Evolutionary conservation across 129 eudicot species (phyloP).

Genomic region (Artemisia annua): DNA sequence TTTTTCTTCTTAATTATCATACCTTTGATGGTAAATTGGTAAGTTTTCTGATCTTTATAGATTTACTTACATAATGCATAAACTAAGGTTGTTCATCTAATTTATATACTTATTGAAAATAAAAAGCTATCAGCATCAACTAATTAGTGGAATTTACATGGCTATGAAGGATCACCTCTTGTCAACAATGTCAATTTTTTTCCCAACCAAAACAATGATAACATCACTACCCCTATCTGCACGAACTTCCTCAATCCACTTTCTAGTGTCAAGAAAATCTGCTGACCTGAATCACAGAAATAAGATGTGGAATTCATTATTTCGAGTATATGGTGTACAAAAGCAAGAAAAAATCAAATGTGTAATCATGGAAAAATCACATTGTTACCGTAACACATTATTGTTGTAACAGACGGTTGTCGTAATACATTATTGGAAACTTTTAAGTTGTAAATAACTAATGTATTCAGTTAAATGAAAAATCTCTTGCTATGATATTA

Average conservation of each 20-base stretch:
- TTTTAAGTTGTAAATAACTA: no score
- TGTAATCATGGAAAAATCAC: not conserved
- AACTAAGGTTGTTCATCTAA: not conserved
- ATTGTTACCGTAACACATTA: no score
- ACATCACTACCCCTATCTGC: constrained; percentile 59
- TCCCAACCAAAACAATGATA: constrained; percentile 48
- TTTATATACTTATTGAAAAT: not conserved
- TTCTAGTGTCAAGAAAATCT: constrained; percentile 44
- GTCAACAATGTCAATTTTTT: constrained; percentile 55
- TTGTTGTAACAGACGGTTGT: no score
- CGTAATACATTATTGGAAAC: no score
- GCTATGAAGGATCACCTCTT: constrained; percentile 39
- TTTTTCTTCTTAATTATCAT: no score
- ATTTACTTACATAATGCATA: not conserved
- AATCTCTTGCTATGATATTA: no score
- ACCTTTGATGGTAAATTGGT: not conserved
- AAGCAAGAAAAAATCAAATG: not conserved
- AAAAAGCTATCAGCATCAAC: no score
- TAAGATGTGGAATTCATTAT: constrained; percentile 7
- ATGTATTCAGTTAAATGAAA: no score
- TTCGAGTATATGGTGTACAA: not conserved
- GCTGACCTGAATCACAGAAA: constrained; percentile 38
- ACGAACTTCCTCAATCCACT: constrained; percentile 56
- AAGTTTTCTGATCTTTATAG: not conserved
- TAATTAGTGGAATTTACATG: no score